phyloP scores from a whole-genome alignment of 2,329 filamentous ascomycete genomes.

The Talaromyces piceae region DNA sequence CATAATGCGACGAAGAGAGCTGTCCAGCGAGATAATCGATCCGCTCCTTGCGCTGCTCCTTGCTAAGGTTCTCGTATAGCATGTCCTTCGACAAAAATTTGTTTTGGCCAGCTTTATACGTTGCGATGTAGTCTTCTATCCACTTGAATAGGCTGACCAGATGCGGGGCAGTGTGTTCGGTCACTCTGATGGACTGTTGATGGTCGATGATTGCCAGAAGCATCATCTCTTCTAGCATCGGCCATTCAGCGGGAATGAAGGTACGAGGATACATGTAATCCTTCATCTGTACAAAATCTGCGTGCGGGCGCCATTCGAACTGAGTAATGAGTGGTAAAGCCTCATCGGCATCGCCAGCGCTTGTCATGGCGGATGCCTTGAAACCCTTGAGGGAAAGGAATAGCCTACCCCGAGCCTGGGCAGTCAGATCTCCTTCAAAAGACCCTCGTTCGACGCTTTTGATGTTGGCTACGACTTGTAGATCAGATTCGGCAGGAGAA shows the following conservation, averaged over 20 bases:
- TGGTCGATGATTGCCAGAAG: background rate
- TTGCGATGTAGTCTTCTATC: background rate
- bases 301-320: background rate
- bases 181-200: background rate
- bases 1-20: background rate
- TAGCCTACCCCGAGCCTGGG: background rate
- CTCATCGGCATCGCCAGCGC: background rate
- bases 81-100: background rate
- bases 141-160: background rate
- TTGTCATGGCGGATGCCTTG: conserved; percentile 1
- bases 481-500: too few relatives aligned
- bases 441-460: background rate
- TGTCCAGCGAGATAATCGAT: background rate
- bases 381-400: conserved; percentile 1
- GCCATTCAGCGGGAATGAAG: background rate
- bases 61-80: background rate
- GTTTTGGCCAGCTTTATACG: background rate
- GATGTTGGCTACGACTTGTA: background rate
- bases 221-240: background rate
- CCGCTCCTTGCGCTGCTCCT: background rate
- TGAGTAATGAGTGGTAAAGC: background rate
- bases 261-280: conserved; percentile 3
- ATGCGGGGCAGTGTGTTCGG: background rate
- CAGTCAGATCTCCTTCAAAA: background rate
- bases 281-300: conserved; percentile 1